Percentiles rank a stretch among this genome's conserved stretches.
Evolutionary conservation across 2,329 filamentous ascomycete genomes (phyloP).

Genomic region (Cylindrodendrum hubeiense): DNA sequence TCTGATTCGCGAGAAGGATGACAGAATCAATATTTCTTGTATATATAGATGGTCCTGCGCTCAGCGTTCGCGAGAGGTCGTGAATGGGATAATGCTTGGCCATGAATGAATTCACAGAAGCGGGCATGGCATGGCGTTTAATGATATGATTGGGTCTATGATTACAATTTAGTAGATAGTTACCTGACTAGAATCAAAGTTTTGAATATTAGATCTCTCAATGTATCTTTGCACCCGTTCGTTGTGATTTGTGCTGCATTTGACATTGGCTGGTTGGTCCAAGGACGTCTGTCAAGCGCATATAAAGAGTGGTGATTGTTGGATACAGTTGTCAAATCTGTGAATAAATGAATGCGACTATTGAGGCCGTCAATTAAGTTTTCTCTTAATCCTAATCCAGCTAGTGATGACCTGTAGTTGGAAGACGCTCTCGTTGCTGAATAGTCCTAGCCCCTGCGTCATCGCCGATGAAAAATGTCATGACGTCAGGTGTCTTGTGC

Average conservation of each 20-base stretch:
- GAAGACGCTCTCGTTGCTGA: background rate
- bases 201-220: too few species aligned
- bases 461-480: background rate
- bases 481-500: background rate
- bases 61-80: background rate
- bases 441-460: background rate
- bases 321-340: too few species aligned
- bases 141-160: background rate
- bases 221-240: too few species aligned
- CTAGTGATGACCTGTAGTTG: background rate
- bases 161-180: background rate
- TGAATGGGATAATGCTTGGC: background rate
- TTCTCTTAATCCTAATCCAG: background rate
- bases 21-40: constrained; percentile 12
- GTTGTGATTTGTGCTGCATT: too few species aligned
- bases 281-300: too few species aligned
- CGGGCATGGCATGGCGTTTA: constrained; percentile 26
- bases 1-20: constrained; percentile 12
- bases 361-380: background rate
- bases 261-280: too few species aligned
- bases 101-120: constrained; percentile 1
- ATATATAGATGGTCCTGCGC: background rate
- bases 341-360: background rate
- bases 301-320: too few species aligned
- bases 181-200: background rate